Evolutionary conservation across 2,329 filamentous ascomycete genomes (phyloP), one percentile per base, ranked within the genome.

Genomic region (Hypoxylon sp.): DNA sequence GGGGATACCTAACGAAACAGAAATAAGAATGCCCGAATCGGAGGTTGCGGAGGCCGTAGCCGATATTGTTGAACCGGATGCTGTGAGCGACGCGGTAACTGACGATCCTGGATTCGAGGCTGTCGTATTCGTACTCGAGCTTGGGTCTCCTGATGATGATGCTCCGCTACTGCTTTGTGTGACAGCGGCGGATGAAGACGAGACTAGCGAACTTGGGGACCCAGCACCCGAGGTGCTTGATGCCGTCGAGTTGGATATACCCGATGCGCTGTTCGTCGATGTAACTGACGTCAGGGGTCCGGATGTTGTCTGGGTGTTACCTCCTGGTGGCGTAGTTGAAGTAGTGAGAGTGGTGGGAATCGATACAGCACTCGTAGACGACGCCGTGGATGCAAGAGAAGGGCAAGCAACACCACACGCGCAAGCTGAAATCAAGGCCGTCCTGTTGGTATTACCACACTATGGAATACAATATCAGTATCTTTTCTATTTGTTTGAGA

Each of bases 391-490:
- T 36, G 38, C 49, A 71, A 38, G 48, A 59, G 64, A 62, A 60
- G 64, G 46, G 18, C 64, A 55, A 24, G 61, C 59, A 32, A 57
- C 49, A 28, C 55, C 59, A 22, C 72, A 73, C 16, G 64, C 57
- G 32, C 72, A 74, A 33, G 72, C 72, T 8, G 64, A 66, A 1
- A 72, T 62, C 7, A 73, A 74, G 18, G 67, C 46, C 8, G 12
- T 14, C 45, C 62, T 70, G 49, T 68, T 63, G 14, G 50, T 36
- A 53, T 58, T 71, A 16, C 72, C 72, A 28, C 72, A 74, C 65
- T 68, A 44, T 8, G 20, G 8, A 11, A 28, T 5, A 38, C 9
- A 12, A n/a, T 38, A 30, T 68, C 24, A 68, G 58, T 26, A 26
- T 24, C 22, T 51, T 9, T 9, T 11, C n/a, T 38, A 11, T 28